Percentiles rank a stretch among this genome's conserved stretches.
Conservation (phyloP, 2,329 filamentous ascomycete genomes). For the Biscogniauxia marginata region DNA sequence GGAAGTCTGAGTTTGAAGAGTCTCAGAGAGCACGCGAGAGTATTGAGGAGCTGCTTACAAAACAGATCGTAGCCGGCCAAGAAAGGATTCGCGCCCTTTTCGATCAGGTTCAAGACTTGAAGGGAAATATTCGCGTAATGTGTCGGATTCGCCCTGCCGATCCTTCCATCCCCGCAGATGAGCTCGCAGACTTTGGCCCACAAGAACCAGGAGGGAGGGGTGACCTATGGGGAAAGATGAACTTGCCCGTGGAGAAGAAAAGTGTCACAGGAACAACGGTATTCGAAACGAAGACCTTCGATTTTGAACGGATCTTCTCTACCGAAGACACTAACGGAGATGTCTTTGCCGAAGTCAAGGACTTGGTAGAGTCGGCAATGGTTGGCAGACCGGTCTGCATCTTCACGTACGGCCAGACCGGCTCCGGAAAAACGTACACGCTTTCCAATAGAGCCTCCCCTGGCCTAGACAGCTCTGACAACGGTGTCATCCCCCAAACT, state of each 20-base stretch:
- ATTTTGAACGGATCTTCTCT: conserved; percentile 88
- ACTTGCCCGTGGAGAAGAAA: conserved; percentile 73
- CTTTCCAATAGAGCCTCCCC: conserved; percentile 64
- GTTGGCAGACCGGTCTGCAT: conserved; percentile 97
- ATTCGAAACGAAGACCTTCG: conserved; percentile 75
- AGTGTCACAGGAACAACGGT: conserved; percentile 71
- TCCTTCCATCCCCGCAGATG: conserved; percentile 54
- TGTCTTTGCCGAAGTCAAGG: conserved; percentile 90
- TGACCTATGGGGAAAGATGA: conserved; percentile 76
- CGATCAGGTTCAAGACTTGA: conserved; percentile 92
- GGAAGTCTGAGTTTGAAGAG: conserved; percentile 2
- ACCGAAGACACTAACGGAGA: conserved; percentile 73
- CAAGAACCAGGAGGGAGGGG: conserved; percentile 65
- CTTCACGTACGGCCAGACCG: conserved; percentile 96
- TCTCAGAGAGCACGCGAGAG: neutral
- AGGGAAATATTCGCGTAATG: conserved; percentile 96
- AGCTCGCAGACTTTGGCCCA: conserved; percentile 42
- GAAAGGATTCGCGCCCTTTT: conserved; percentile 76
- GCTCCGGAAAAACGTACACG: conserved; percentile 91
- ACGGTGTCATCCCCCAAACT: conserved; percentile 91
- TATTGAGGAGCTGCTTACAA: neutral
- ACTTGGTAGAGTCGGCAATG: conserved; percentile 86
- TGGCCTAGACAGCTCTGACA: conserved; percentile 41
- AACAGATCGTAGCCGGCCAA: conserved; percentile 83
- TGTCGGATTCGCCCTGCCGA: conserved; percentile 81